A percentile compares a stretch with the other conserved stretches of the same genome.
Evolutionary conservation across 805 yeast genomes (phyloP).

Genomic region (Teunomyces aglyptinius): DNA sequence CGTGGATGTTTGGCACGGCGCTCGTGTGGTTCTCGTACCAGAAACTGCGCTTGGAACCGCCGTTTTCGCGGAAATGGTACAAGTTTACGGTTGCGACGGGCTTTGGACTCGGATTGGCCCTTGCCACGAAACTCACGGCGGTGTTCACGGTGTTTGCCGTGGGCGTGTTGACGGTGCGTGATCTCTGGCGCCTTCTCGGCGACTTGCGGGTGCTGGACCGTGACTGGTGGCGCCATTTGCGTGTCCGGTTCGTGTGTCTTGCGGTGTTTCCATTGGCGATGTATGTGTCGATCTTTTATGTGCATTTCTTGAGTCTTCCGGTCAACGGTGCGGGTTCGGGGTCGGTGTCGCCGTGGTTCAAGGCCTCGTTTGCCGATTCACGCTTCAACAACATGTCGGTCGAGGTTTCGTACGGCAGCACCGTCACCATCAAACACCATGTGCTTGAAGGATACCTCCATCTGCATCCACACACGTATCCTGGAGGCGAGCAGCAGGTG

Average conservation of each 20-base stretch:
- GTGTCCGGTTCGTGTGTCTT: constrained; percentile 40
- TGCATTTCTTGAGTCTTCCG: constrained; percentile 52
- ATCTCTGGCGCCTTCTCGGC: constrained; percentile 68
- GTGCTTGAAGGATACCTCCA: constrained; percentile 76
- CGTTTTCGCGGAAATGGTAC: constrained; percentile 54
- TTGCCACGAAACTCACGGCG: constrained; percentile 73
- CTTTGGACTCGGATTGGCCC: constrained; percentile 50
- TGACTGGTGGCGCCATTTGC: constrained; percentile 39
- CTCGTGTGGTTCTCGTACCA: constrained; percentile 53
- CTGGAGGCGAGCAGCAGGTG: constrained; percentile 73
- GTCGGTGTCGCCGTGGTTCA: constrained; percentile 65
- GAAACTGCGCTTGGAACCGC: constrained; percentile 43
- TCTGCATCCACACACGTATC: constrained; percentile 65
- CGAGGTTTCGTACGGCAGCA: constrained; percentile 71
- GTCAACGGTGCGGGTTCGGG: constrained; percentile 59
- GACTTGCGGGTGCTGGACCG: constrained; percentile 52
- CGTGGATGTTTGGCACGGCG: constrained; percentile 45
- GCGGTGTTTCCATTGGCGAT: constrained; percentile 55
- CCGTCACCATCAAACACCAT: constrained; percentile 67
- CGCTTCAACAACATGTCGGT: constrained; percentile 46
- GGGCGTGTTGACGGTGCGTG: constrained; percentile 42
- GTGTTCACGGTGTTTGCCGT: constrained; percentile 67
- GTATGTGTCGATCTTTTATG: constrained; percentile 54
- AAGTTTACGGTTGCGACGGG: constrained; percentile 48
- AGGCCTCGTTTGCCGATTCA: constrained; percentile 51